Base-by-base conservation (phyloP, 345 rosid genomes). In the Eucalyptus cloeziana region DNA sequence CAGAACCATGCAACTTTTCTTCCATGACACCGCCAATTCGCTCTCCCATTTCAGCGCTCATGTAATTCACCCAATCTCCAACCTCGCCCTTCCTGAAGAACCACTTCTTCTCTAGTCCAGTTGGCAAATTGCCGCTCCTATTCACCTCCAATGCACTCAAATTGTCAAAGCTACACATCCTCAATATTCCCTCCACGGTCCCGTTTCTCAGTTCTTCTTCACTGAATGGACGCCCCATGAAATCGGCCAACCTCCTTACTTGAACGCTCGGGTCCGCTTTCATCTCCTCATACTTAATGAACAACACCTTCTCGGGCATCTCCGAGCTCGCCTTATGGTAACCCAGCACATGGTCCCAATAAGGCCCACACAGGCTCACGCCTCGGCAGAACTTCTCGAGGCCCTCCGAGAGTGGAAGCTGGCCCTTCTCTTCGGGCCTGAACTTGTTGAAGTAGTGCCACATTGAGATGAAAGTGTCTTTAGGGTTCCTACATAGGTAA, bases 381-480 rank as follows among this genome's bases (percentile, higher is more conserved):
- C 94, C 94, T 58, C 88, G 47, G 76, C 93, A 94, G 88, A 92
- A 94, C 76, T 88, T 88, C 43, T 90, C 88, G 10, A 94, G 92
- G 54, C 90, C 89, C 87, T 91, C 89, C 56, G 15, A 87, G 79
- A 94, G 87, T 9, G 89, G 86, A 81, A 88, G 87, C 79, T 45
- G 51, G 31, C 89, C 92, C 62, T 88, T 88, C 49, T 91, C 92
- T 86, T 89, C 90, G 86, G 89, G 86, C 49, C 85, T 88, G 62
- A 88, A 15, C 76, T 85, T 71, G 51, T 47, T 88, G 16, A 31
- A 5, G 76, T 54, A 43, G 54, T 86, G 89, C 87, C 87, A 91
- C 8, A 87, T 30, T 9, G 91, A 89, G 33, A 89, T 69, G n/a
- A 87, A 69, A 27, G 40, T 50, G 79, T 89, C 92, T 64, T 91